Conservation (phyloP, 306 rosid species). For the Cucumis melo region DNA sequence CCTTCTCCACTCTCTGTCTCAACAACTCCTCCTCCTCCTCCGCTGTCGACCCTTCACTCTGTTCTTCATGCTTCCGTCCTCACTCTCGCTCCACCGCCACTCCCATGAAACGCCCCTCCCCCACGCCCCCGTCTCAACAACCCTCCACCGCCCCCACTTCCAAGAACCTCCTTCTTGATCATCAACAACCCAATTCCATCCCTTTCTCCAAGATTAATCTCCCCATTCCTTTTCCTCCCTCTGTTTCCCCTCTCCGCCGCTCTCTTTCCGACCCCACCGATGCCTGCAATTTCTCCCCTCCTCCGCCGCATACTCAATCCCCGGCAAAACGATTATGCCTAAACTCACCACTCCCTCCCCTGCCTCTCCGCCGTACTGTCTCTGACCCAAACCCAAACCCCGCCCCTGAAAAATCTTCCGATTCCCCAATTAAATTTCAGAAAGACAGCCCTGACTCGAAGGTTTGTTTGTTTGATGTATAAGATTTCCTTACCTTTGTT, state of each 20-base stretch:
- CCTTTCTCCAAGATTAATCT: conserved; percentile 12
- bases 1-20: neutral
- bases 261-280: neutral
- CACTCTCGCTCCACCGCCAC: neutral
- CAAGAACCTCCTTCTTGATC: conserved; percentile 7
- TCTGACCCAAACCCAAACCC: conserved; percentile 11
- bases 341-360: neutral
- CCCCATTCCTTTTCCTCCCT: neutral
- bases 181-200: neutral
- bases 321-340: neutral
- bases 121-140: neutral
- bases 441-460: conserved; percentile 8
- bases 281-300: neutral
- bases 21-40: neutral
- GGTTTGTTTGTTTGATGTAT: neutral
- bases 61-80: neutral
- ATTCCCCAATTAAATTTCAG: neutral
- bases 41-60: conserved; percentile 2
- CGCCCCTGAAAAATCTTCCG: neutral
- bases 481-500: too few relatives aligned
- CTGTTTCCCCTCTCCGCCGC: conserved; percentile 10
- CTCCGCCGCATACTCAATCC: neutral
- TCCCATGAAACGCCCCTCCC: conserved; percentile 1
- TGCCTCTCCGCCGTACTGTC: conserved; percentile 6
- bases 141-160: neutral